phyloP scores from a whole-genome alignment of 2,329 filamentous ascomycete species.

The Penicillium fuscoglaucum region DNA sequence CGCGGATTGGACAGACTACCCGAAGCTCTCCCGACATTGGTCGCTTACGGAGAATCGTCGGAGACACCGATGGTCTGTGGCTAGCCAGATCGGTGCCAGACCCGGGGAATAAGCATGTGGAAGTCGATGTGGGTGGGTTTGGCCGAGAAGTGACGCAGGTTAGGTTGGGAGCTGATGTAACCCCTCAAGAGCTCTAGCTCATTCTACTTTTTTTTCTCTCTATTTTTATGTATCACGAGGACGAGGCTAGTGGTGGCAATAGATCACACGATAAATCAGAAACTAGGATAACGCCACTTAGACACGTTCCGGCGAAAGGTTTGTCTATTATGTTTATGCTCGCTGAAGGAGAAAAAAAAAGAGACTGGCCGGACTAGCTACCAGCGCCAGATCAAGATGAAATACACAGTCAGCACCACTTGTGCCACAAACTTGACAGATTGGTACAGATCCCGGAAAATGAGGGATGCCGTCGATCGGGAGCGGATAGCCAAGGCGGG shows the following conservation, averaged over 20 bases:
- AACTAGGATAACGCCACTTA: not conserved
- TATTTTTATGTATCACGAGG: not conserved
- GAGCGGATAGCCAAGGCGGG: conserved; percentile 24
- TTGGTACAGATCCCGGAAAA: conserved; percentile 61
- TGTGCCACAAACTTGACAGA: conserved; percentile 63
- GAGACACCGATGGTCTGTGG: not conserved
- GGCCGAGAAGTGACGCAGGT: not conserved
- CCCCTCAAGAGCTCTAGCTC: not conserved
- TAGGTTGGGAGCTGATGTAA: not conserved
- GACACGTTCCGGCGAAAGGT: not conserved
- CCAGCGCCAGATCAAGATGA: conserved; percentile 65
- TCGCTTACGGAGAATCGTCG: conserved; percentile 14
- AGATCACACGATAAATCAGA: not conserved
- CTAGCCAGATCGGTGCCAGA: not conserved
- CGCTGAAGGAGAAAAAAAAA: not conserved
- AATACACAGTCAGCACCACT: conserved; percentile 65
- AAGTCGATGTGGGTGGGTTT: not conserved
- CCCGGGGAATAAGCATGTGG: not conserved
- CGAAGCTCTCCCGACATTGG: conserved; percentile 18
- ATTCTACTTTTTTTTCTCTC: not conserved
- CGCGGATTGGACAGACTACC: conserved; percentile 19
- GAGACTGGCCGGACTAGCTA: conserved; percentile 34
- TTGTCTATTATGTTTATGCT: conserved; percentile 21
- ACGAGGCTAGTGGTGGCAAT: not conserved
- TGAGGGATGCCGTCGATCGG: conserved; percentile 40